Evolutionary conservation across 176 grass and related monocot genomes (phyloP).

Genomic region (Carex kokanica): DNA sequence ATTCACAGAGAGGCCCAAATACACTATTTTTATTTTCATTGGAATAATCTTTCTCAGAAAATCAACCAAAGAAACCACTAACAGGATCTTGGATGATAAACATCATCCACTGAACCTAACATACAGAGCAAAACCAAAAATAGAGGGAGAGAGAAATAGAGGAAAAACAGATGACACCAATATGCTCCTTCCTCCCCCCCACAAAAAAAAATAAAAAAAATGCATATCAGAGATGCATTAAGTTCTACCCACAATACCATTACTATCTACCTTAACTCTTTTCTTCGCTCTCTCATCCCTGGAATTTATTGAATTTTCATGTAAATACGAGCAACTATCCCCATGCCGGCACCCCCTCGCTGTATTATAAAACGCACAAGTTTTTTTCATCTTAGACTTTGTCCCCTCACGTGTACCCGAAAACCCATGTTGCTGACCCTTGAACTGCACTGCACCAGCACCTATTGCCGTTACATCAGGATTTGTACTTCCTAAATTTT

Average conservation of each 20-base stretch:
- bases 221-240: slow-evolving; percentile 21
- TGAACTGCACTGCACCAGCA: slow-evolving; percentile 27
- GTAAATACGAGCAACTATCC: slow-evolving; percentile 71
- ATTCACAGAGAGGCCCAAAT: neutral
- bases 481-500: slow-evolving; percentile 44
- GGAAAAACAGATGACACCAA: neutral
- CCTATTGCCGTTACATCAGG: slow-evolving; percentile 10
- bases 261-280: slow-evolving; percentile 79
- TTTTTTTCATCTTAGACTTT: slow-evolving; percentile 52
- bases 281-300: slow-evolving; percentile 60
- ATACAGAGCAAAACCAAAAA: neutral
- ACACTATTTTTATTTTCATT: neutral
- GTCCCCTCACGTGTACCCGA: slow-evolving; percentile 32
- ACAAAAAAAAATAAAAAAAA: slow-evolving; percentile 34
- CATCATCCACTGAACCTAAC: neutral
- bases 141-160: neutral
- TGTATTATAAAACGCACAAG: slow-evolving; percentile 79
- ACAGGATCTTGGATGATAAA: neutral
- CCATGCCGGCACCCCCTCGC: slow-evolving; percentile 73
- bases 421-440: slow-evolving; percentile 36
- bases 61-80: neutral
- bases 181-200: neutral
- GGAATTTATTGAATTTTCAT: slow-evolving; percentile 42
- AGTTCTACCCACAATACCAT: slow-evolving; percentile 53
- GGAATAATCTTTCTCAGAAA: neutral